Base-by-base conservation (phyloP, 306 rosid species). In the Cicer pinnatifidum region DNA sequence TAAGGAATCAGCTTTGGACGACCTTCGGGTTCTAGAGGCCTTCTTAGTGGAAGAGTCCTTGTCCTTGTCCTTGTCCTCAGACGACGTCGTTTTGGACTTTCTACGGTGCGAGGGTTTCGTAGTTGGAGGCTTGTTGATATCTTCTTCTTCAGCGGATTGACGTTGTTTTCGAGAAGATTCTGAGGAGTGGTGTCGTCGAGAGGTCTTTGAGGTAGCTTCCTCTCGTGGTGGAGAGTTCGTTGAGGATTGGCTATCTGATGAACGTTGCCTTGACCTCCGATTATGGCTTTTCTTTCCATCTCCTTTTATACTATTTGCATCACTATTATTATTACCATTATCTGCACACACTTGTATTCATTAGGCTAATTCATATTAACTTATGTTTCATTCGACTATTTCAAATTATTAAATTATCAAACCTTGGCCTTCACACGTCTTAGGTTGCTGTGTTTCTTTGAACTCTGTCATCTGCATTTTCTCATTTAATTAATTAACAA, bases 401-500 rank as follows among this genome's bases (percentile, higher is more conserved):
- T 15, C 8, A n/a, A 15, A 51, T 19, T 10, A 41, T 8, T 13
- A 38, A 35, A 59, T 7, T 23, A 69, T 38, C 77, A 60, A 54
- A 91, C 96, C 96, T 66, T 43, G 54, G 11, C 71, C 39, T 89
- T 85, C 83, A 35, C 73, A 7, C 3, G 70, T 65, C 39, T 81
- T 84, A 39, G 60, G 44, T 45, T 85, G 82, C 40, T 83, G 8
- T 11, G 91, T 5, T 60, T 85, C 66, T 73, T 86, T 82, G 68
- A 86, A 91, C 56, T 85, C 96, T 1, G 58, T 83, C 92, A 94
- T 88, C 98, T 93, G 87, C 73, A 73, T 6, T 75, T 84, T 8
- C 39, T 13, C 35, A 53, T 47, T 48, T 48, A 6, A 6, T 41
- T 2, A 41, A 9, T 41, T 41, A 51, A 13, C 8, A 51, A 51